These are phyloP conservation scores for Aechmea fasciata DNA, from an alignment of 176 grass and related monocot genomes.

Conservation along the genomic window DNA sequence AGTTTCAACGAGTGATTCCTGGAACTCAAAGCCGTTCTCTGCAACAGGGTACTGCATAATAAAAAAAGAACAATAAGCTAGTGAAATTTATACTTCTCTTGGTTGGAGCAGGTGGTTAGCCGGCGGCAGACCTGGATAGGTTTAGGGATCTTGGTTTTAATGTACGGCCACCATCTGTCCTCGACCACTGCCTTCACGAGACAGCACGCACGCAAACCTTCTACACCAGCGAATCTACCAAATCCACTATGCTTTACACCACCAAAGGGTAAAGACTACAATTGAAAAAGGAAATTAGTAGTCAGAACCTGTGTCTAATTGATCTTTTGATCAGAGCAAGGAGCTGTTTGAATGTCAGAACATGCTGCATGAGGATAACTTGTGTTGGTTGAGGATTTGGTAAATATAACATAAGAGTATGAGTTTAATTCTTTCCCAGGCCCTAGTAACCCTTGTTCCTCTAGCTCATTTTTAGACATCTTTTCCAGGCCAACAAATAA, in stretches of 20 bases:
- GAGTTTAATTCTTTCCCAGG: too few species aligned
- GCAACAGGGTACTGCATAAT: conserved; percentile 71
- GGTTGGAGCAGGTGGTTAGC: background rate
- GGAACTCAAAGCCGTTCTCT: conserved; percentile 86
- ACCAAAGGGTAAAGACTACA: conserved; percentile 90
- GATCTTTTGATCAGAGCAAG: background rate
- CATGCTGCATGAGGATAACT: too few species aligned
- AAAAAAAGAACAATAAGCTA: conserved; percentile 3
- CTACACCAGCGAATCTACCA: conserved; percentile 88
- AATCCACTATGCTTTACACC: conserved; percentile 97
- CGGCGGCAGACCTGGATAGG: conserved; percentile 72
- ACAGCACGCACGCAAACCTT: conserved; percentile 93
- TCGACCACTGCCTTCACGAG: conserved; percentile 87
- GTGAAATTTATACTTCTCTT: background rate
- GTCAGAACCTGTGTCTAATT: background rate
- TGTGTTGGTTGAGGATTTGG: too few species aligned
- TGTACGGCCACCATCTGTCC: conserved; percentile 92
- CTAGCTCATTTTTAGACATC: too few species aligned
- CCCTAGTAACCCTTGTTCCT: too few species aligned
- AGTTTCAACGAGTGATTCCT: conserved; percentile 72
- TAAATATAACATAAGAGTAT: too few species aligned
- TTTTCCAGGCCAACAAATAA: too few species aligned
- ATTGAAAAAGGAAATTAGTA: background rate
- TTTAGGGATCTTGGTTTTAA: conserved; percentile 85
- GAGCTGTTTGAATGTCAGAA: too few species aligned